Evolutionary conservation across 1,139 yeast genomes (phyloP).

Genomic region (Pichia sp.): DNA sequence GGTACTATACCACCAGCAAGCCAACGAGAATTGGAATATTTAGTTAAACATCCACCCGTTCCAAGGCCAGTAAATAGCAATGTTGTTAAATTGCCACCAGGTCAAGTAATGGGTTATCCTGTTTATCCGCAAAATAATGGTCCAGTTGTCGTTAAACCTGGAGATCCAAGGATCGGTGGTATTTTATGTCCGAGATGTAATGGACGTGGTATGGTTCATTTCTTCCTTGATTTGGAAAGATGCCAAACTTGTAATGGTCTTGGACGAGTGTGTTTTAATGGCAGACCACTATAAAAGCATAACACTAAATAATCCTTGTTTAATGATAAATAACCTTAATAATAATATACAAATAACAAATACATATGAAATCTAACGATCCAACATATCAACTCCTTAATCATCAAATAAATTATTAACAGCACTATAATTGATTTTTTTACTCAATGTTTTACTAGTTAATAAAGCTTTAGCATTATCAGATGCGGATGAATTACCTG

Average conservation of each 20-base stretch:
- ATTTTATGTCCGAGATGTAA: conserved; percentile 69
- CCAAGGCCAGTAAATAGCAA: conserved; percentile 20
- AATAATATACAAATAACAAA: neutral
- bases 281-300: conserved; percentile 10
- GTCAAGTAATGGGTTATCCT: conserved; percentile 10
- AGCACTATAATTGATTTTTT: conserved; percentile 81
- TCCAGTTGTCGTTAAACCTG: conserved; percentile 55
- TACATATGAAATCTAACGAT: neutral
- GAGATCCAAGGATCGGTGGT: conserved; percentile 84
- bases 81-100: conserved; percentile 21
- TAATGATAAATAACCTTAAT: neutral
- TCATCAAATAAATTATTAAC: conserved; percentile 55
- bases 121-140: neutral
- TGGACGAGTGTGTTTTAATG: conserved; percentile 34
- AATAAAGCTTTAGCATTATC: conserved; percentile 71
- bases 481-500: conserved; percentile 53
- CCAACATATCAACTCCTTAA: neutral
- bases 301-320: too few species aligned
- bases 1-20: conserved; percentile 23
- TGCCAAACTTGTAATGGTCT: conserved; percentile 62
- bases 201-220: conserved; percentile 55
- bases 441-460: conserved; percentile 66
- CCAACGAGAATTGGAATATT: conserved; percentile 16
- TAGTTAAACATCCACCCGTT: conserved; percentile 11
- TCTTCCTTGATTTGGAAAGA: conserved; percentile 49